phyloP scores from a whole-genome alignment of 78 protist genomes.

The Polysphondylium violaceum region DNA sequence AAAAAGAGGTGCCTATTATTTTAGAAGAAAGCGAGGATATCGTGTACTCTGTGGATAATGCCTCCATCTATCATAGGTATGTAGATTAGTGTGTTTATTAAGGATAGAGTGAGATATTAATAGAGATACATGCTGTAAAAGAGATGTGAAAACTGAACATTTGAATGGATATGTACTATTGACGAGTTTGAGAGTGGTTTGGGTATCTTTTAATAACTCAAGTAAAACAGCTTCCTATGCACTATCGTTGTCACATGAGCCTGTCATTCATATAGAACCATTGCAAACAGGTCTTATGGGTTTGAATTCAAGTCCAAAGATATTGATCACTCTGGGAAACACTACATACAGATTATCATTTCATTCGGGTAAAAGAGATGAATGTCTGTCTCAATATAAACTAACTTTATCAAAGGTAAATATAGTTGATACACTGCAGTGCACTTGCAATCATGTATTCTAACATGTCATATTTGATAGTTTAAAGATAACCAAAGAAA shows the following conservation, averaged over 20 bases:
- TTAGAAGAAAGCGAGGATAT: too few relatives aligned
- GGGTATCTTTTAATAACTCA: neutral
- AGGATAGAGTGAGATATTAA: too few relatives aligned
- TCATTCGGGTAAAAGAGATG: constrained; percentile 61
- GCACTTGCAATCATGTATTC: too few relatives aligned
- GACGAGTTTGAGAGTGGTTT: constrained; percentile 37
- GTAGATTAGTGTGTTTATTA: too few relatives aligned
- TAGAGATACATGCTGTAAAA: neutral
- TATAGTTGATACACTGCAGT: too few relatives aligned
- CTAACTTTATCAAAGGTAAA: too few relatives aligned
- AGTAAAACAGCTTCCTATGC: too few relatives aligned
- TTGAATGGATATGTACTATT: constrained; percentile 14
- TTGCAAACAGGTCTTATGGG: constrained; percentile 15
- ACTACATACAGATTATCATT: constrained; percentile 44
- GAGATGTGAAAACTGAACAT: constrained; percentile 27
- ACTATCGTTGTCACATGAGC: neutral
- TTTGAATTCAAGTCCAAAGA: constrained; percentile 60
- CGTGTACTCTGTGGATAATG: too few relatives aligned
- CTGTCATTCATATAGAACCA: neutral
- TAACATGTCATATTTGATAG: too few relatives aligned
- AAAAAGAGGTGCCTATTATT: too few relatives aligned
- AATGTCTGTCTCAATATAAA: neutral
- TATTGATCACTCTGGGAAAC: constrained; percentile 1
- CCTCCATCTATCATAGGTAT: too few relatives aligned
- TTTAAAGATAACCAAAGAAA: too few relatives aligned